Evolutionary conservation across 257 asterid species (phyloP).

Genomic region (Haberlea rhodopensis): DNA sequence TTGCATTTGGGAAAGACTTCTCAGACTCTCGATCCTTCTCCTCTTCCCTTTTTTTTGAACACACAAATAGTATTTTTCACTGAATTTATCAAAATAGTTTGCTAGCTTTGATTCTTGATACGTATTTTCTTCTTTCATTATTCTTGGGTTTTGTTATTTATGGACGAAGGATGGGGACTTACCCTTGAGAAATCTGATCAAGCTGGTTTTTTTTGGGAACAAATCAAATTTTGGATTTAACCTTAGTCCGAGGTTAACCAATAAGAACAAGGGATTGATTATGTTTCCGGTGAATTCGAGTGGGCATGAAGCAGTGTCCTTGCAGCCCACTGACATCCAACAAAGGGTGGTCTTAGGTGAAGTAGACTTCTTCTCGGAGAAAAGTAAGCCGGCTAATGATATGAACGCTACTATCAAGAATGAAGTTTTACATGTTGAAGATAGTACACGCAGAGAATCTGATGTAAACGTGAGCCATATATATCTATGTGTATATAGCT

Average conservation of each 20-base stretch:
- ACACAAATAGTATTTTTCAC: too few relatives aligned
- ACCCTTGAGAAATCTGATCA: conserved; percentile 60
- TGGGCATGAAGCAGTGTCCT: conserved; percentile 19
- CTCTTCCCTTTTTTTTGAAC: not conserved
- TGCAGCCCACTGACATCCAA: conserved; percentile 27
- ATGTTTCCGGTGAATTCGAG: conserved; percentile 45
- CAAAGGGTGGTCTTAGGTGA: conserved; percentile 43
- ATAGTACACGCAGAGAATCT: conserved; percentile 17
- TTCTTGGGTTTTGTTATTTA: conserved; percentile 30
- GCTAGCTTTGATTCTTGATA: not conserved
- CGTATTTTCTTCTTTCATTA: not conserved
- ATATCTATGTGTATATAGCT: not conserved
- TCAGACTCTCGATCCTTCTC: conserved; percentile 31
- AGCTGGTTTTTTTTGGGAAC: conserved; percentile 48
- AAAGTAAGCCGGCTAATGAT: conserved; percentile 23
- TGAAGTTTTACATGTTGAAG: conserved; percentile 38
- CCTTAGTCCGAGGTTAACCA: conserved; percentile 50
- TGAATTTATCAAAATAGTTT: too few relatives aligned
- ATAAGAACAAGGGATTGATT: conserved; percentile 19
- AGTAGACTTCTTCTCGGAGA: conserved; percentile 79
- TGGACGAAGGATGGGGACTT: conserved; percentile 84
- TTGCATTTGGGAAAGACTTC: conserved; percentile 52
- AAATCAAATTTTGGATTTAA: conserved; percentile 54
- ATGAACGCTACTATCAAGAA: conserved; percentile 38
- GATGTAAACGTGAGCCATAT: conserved; percentile 55